Evolutionary conservation across 371 early-diverging fungal genomes (phyloP).

Genomic region (Syncephalastrum monosporum): DNA sequence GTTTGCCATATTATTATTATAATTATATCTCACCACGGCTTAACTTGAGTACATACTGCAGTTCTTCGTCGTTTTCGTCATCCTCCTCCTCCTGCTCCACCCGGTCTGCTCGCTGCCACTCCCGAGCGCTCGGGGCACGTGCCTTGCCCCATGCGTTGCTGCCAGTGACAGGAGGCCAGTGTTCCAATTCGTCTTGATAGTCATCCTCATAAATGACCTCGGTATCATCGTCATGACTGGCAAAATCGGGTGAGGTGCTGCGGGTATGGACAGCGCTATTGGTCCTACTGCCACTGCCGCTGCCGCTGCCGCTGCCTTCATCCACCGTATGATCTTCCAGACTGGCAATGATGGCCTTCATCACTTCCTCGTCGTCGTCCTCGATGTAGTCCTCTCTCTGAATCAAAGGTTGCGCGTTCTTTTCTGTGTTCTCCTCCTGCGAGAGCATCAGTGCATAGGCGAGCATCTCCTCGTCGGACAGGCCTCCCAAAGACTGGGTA

Average conservation of each 20-base stretch:
- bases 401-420: background rate
- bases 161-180: slow-evolving; percentile 11
- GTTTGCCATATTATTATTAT: slow-evolving; percentile 12
- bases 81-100: slow-evolving; percentile 17
- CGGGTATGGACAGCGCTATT: background rate
- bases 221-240: no score
- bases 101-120: background rate
- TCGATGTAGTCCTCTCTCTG: slow-evolving; percentile 18
- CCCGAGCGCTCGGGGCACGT: background rate
- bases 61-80: slow-evolving; percentile 40
- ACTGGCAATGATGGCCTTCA: slow-evolving; percentile 48
- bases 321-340: slow-evolving; percentile 12
- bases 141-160: background rate
- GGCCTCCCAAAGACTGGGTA: slow-evolving; percentile 37
- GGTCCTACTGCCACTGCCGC: background rate
- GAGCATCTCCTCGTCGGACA: slow-evolving; percentile 49
- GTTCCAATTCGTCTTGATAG: no score
- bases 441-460: slow-evolving; percentile 53
- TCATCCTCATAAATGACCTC: no score
- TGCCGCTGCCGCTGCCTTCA: slow-evolving; percentile 1
- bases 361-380: slow-evolving; percentile 40
- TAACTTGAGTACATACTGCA: slow-evolving; percentile 40
- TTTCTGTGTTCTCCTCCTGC: slow-evolving; percentile 18
- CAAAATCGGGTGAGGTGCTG: no score
- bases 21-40: slow-evolving; percentile 34